Percentiles rank a stretch among this genome's conserved stretches.
Conservation (phyloP, 2,329 filamentous ascomycete genomes). For the Nothophoma quercina region DNA sequence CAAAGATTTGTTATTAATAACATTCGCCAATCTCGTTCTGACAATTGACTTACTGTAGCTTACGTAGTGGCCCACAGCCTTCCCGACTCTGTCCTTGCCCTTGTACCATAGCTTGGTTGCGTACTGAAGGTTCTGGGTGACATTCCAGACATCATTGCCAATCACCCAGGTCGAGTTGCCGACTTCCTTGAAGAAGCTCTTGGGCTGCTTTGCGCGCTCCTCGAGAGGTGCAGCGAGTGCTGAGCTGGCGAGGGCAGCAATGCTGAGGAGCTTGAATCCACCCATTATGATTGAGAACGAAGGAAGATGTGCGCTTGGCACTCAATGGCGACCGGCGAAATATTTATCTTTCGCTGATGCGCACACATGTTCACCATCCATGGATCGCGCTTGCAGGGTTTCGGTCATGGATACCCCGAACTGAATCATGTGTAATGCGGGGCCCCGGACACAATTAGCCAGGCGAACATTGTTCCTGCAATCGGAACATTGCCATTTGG, state of each 20-base stretch:
- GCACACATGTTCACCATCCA: background rate
- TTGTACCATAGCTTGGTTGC: slow-evolving; percentile 54
- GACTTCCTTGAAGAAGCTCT: slow-evolving; percentile 45
- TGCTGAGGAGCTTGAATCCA: slow-evolving; percentile 23
- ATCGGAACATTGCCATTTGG: slow-evolving; percentile 22
- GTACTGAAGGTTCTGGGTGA: slow-evolving; percentile 50
- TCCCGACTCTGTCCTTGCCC: slow-evolving; percentile 51
- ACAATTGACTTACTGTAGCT: slow-evolving; percentile 50
- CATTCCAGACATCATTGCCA: slow-evolving; percentile 54
- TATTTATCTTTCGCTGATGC: slow-evolving; percentile 13
- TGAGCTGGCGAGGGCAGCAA: slow-evolving; percentile 24
- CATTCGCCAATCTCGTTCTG: too few species aligned
- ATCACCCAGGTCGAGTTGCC: slow-evolving; percentile 48
- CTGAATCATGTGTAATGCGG: slow-evolving; percentile 20
- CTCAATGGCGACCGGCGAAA: background rate
- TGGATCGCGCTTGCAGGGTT: background rate
- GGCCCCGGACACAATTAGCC: slow-evolving; percentile 19
- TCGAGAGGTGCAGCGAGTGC: slow-evolving; percentile 27
- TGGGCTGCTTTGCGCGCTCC: slow-evolving; percentile 30
- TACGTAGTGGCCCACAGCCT: slow-evolving; percentile 55
- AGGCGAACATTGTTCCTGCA: slow-evolving; percentile 34
- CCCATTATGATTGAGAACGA: slow-evolving; percentile 20
- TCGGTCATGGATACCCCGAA: slow-evolving; percentile 30
- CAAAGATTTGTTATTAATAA: slow-evolving; percentile 28
- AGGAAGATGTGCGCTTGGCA: slow-evolving; percentile 5